Conservation (phyloP, 495 filamentous ascomycete species). For the Penicillium tannophilum region DNA sequence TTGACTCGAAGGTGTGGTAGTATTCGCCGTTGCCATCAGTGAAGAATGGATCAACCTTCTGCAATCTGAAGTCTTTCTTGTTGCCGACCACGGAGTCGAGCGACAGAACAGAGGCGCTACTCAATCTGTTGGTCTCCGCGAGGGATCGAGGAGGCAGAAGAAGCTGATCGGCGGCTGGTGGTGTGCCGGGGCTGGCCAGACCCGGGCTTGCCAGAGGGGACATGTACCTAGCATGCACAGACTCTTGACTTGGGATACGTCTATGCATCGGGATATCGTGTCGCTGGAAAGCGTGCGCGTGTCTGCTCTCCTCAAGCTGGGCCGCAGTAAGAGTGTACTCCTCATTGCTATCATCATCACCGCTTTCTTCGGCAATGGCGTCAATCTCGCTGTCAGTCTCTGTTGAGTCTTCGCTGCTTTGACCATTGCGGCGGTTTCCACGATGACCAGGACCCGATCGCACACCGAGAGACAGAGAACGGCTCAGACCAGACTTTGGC, state of each 20-base stretch:
- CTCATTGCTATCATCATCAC: conserved; percentile 49
- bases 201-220: conserved; percentile 29
- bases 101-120: conserved; percentile 51
- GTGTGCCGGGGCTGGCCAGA: conserved; percentile 29
- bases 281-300: conserved; percentile 29
- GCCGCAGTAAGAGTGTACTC: conserved; percentile 47
- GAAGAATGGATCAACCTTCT: conserved; percentile 72
- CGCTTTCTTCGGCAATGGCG: conserved; percentile 41
- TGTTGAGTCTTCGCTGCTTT: neutral
- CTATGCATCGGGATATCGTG: conserved; percentile 11
- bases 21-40: conserved; percentile 66
- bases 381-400: conserved; percentile 22
- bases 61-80: conserved; percentile 64
- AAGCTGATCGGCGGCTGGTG: conserved; percentile 40
- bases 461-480: conserved; percentile 48
- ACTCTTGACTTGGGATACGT: conserved; percentile 36
- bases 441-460: conserved; percentile 48
- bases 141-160: conserved; percentile 35
- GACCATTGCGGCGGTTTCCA: conserved; percentile 32
- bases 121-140: conserved; percentile 38
- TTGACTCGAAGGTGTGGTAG: conserved; percentile 59
- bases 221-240: conserved; percentile 20
- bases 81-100: conserved; percentile 60
- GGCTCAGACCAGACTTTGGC: conserved; percentile 40
- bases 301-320: conserved; percentile 41